Conservation (phyloP, 2,329 filamentous ascomycete genomes). For the Colletotrichum sp. region DNA sequence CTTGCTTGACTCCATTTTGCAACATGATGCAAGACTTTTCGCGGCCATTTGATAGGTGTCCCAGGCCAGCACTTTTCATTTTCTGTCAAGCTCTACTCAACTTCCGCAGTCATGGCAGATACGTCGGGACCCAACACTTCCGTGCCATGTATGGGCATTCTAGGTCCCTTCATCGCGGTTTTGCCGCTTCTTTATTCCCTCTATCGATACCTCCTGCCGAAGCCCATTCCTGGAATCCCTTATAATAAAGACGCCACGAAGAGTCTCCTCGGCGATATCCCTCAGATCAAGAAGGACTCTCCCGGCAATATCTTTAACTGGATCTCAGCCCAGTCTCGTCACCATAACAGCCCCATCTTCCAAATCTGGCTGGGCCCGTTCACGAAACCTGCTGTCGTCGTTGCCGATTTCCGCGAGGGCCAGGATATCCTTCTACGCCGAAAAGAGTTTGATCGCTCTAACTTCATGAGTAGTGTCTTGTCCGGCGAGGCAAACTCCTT, state of each 20-base stretch:
- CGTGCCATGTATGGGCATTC: neutral
- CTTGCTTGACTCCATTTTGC: neutral
- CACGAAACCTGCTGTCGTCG: conserved; percentile 31
- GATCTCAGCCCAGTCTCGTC: neutral
- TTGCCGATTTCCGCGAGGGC: conserved; percentile 35
- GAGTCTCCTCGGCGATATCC: neutral
- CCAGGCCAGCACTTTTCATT: neutral
- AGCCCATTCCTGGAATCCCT: neutral
- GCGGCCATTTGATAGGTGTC: neutral
- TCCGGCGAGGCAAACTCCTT: conserved; percentile 23
- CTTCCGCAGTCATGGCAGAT: neutral
- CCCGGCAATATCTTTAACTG: neutral
- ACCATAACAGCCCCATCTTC: conserved; percentile 21
- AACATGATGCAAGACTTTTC: neutral
- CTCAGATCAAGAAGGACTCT: neutral
- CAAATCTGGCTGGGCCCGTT: conserved; percentile 39
- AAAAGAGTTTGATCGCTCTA: conserved; percentile 37
- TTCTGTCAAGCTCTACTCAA: neutral
- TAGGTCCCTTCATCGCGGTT: neutral
- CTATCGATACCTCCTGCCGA: neutral
- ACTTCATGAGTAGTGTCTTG: conserved; percentile 9
- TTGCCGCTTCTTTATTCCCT: neutral
- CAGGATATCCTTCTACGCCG: conserved; percentile 37
- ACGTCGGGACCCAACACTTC: neutral
- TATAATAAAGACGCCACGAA: neutral